phyloP scores from a whole-genome alignment of 768 basidiomycete species.

The Kwoniella mangroviensis region DNA sequence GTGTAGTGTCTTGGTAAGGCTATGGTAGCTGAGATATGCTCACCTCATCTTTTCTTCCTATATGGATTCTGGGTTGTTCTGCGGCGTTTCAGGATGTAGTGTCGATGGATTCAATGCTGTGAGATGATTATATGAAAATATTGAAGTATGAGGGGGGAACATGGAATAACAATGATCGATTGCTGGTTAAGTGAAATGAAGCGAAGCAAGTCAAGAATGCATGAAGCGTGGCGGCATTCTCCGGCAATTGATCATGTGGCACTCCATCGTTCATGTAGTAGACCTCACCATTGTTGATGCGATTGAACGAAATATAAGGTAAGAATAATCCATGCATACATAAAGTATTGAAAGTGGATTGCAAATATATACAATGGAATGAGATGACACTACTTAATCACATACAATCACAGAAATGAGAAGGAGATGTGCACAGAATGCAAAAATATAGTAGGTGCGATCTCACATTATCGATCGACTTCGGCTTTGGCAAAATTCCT shows the following conservation, averaged over 20 bases:
- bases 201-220: background rate
- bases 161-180: background rate
- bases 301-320: background rate
- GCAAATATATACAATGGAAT: background rate
- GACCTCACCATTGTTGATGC: too few relatives aligned
- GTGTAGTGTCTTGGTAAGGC: background rate
- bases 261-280: background rate
- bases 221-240: constrained; percentile 2
- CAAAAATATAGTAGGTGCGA: background rate
- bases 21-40: background rate
- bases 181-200: background rate
- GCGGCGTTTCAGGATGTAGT: too few relatives aligned
- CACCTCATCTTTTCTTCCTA: constrained; percentile 1
- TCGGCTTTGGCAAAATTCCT: constrained; percentile 1
- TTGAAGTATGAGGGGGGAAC: background rate
- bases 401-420: background rate
- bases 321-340: constrained; percentile 2
- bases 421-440: background rate
- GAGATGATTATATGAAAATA: background rate
- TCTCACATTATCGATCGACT: background rate
- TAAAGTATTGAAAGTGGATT: background rate
- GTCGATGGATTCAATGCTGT: too few relatives aligned
- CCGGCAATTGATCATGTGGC: constrained; percentile 9
- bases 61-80: background rate
- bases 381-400: background rate